Evolutionary conservation across 495 filamentous ascomycete species (phyloP).

Genomic region (Chaetomium cochliodes): DNA sequence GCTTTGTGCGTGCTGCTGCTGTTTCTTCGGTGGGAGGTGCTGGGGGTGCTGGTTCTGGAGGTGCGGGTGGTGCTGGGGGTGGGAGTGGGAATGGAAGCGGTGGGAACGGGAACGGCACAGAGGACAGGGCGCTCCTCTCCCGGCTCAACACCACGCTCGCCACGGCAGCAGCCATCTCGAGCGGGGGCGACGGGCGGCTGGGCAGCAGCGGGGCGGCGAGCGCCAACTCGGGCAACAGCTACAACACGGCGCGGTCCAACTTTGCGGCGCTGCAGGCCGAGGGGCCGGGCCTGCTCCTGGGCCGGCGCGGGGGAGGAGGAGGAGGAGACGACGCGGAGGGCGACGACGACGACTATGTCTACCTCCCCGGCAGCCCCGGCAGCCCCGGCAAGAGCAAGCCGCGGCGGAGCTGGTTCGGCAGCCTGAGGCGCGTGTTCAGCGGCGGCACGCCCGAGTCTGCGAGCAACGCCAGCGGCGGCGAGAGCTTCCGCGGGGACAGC

Average conservation of each 20-base stretch:
- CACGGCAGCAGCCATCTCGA: background rate
- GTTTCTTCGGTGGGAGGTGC: background rate
- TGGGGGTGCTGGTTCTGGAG: background rate
- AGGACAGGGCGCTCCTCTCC: constrained; percentile 11
- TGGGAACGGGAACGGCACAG: background rate
- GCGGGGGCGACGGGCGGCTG: background rate
- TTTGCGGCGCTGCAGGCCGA: constrained; percentile 64
- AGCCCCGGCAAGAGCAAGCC: constrained; percentile 50
- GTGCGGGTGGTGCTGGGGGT: background rate
- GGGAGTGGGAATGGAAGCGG: background rate
- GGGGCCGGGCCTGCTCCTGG: constrained; percentile 60
- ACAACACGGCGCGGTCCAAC: constrained; percentile 56
- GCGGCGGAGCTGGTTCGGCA: constrained; percentile 50
- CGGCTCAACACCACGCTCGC: constrained; percentile 9
- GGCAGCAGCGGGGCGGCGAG: constrained; percentile 7
- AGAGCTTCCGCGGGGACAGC: constrained; percentile 24
- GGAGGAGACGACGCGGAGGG: constrained; percentile 11
- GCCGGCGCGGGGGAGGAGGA: constrained; percentile 14
- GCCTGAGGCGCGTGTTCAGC: constrained; percentile 47
- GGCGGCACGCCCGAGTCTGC: constrained; percentile 23
- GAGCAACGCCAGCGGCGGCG: constrained; percentile 13
- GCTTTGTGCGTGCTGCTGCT: constrained; percentile 24
- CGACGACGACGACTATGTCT: constrained; percentile 33
- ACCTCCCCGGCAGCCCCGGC: constrained; percentile 44
- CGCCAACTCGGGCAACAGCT: constrained; percentile 24